Evolutionary conservation across 2,329 filamentous ascomycete genomes (phyloP).

Genomic region (Penicillium capsulatum): DNA sequence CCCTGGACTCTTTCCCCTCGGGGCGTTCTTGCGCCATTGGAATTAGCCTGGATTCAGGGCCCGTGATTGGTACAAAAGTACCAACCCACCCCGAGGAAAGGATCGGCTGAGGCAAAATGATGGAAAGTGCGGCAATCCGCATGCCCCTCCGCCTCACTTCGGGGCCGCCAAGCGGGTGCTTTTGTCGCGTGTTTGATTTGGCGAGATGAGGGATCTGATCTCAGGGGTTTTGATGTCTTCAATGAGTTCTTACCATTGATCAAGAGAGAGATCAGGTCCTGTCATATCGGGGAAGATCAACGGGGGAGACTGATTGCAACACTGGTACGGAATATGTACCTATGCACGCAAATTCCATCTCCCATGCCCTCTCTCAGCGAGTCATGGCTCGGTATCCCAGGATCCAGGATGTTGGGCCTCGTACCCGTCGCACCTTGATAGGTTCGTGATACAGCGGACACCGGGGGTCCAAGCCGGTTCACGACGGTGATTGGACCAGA

Average conservation of each 20-base stretch:
- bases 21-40: neutral
- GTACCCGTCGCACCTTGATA: constrained; percentile 20
- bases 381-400: constrained; percentile 17
- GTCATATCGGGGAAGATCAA: constrained; percentile 7
- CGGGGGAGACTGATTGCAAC: constrained; percentile 7
- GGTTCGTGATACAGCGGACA: constrained; percentile 14
- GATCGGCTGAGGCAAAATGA: neutral
- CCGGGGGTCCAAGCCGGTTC: neutral
- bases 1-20: constrained; percentile 11
- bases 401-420: constrained; percentile 24
- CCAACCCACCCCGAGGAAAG: no score
- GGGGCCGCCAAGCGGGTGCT: neutral
- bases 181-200: constrained; percentile 1
- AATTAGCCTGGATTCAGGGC: neutral
- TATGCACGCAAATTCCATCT: no score
- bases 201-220: constrained; percentile 18
- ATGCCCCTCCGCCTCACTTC: no score
- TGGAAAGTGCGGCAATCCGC: constrained; percentile 3
- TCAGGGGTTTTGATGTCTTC: no score
- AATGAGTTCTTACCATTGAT: no score
- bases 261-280: no score
- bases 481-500: constrained; percentile 13
- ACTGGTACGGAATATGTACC: no score
- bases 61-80: constrained; percentile 9
- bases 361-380: constrained; percentile 15